phyloP scores from a whole-genome alignment of 192 early-diverging fungal genomes.

The Coemansia sp. region DNA sequence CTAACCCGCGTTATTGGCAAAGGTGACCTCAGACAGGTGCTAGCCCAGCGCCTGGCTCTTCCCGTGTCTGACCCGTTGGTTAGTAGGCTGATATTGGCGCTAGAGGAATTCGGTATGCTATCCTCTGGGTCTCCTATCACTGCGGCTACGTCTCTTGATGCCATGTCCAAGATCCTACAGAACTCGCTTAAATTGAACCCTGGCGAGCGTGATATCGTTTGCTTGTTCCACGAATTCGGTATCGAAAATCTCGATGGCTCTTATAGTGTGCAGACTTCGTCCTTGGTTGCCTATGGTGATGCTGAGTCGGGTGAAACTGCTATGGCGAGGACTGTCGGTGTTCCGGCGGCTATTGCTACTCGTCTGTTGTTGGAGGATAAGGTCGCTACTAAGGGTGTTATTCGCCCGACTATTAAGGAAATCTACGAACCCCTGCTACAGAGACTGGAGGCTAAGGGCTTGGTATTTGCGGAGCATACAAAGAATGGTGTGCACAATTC shows the following conservation, averaged over 20 bases:
- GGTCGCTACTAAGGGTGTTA: slow-evolving; percentile 61
- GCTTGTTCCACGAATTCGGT: slow-evolving; percentile 94
- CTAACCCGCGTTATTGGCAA: slow-evolving; percentile 18
- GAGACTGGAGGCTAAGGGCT: slow-evolving; percentile 64
- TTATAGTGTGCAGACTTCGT: slow-evolving; percentile 66
- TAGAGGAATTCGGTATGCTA: slow-evolving; percentile 61
- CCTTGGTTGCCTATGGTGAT: slow-evolving; percentile 67
- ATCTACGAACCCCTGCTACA: slow-evolving; percentile 75
- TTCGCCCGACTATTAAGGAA: slow-evolving; percentile 68
- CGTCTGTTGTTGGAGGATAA: slow-evolving; percentile 66
- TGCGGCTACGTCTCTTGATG: slow-evolving; percentile 72
- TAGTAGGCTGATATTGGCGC: slow-evolving; percentile 58
- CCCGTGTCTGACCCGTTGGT: slow-evolving; percentile 49
- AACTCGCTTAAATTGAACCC: slow-evolving; percentile 72
- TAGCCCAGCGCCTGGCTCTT: slow-evolving; percentile 12
- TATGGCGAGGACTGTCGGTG: slow-evolving; percentile 82
- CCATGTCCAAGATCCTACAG: slow-evolving; percentile 81
- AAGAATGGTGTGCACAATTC: slow-evolving; percentile 38
- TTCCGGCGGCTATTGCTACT: slow-evolving; percentile 77
- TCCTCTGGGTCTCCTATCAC: background rate
- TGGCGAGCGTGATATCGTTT: slow-evolving; percentile 91
- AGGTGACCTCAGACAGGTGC: background rate
- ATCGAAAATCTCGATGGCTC: slow-evolving; percentile 68
- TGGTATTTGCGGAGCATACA: slow-evolving; percentile 62
- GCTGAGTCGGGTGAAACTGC: slow-evolving; percentile 63